Percentiles rank a stretch among this genome's conserved stretches.
Evolutionary conservation across 1,284 basidiomycete species (phyloP).

Genomic region (Macrocybe sp.): DNA sequence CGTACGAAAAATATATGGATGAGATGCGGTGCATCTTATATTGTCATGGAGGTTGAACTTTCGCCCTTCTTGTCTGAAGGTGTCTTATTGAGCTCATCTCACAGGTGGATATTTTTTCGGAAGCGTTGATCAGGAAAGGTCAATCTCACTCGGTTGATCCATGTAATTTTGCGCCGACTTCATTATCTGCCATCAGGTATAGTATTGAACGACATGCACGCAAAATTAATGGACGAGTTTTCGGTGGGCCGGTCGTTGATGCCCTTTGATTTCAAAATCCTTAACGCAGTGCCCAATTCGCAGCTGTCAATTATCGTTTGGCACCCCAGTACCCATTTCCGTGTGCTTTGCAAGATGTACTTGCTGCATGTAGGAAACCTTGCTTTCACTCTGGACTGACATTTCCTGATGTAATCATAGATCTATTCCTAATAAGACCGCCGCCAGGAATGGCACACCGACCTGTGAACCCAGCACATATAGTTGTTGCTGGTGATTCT

Average conservation of each 20-base stretch:
- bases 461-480: constrained; percentile 78
- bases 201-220: constrained; percentile 84
- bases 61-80: neutral
- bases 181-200: constrained; percentile 42
- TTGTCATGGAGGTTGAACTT: constrained; percentile 64
- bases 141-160: constrained; percentile 4
- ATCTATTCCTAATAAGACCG: constrained; percentile 51
- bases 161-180: constrained; percentile 1
- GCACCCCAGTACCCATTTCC: constrained; percentile 97
- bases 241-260: constrained; percentile 45
- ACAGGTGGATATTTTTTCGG: constrained; percentile 80
- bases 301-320: constrained; percentile 86
- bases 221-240: constrained; percentile 86
- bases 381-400: neutral
- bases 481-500: constrained; percentile 89
- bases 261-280: neutral
- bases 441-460: constrained; percentile 69
- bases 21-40: constrained; percentile 84
- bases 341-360: constrained; percentile 84
- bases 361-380: constrained; percentile 68
- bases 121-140: constrained; percentile 76
- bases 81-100: constrained; percentile 4
- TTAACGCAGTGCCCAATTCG: constrained; percentile 2
- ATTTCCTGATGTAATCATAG: constrained; percentile 21
- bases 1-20: constrained; percentile 72